A percentile compares a stretch with the other conserved stretches of the same genome.
phyloP scores from a whole-genome alignment of 768 basidiomycete species.

The Phallus indusiatus region DNA sequence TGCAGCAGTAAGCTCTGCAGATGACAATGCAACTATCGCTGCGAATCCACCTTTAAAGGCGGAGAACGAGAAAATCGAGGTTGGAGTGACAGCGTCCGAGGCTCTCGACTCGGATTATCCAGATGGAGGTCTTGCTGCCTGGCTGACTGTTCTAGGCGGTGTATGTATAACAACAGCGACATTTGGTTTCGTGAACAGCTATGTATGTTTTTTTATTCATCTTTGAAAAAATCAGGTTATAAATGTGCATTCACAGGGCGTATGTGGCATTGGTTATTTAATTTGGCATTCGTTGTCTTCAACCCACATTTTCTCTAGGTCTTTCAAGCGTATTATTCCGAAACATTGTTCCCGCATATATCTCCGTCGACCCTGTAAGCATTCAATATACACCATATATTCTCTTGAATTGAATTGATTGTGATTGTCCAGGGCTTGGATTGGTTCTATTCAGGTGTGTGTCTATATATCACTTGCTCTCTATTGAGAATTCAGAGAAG shows the following conservation, averaged over 20 bases:
- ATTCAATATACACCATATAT: background rate
- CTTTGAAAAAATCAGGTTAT: too few relatives aligned
- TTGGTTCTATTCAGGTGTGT: slow-evolving; percentile 62
- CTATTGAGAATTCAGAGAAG: background rate
- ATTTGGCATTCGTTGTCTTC: background rate
- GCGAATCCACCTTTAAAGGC: background rate
- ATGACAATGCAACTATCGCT: background rate
- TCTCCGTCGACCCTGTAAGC: slow-evolving; percentile 58
- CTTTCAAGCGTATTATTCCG: slow-evolving; percentile 67
- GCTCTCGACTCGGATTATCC: slow-evolving; percentile 21
- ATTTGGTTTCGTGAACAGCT: slow-evolving; percentile 55
- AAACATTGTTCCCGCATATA: slow-evolving; percentile 35
- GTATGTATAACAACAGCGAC: slow-evolving; percentile 29
- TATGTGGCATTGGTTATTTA: slow-evolving; percentile 24
- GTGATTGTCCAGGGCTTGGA: slow-evolving; percentile 53
- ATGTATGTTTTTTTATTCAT: background rate
- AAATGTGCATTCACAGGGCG: slow-evolving; percentile 47
- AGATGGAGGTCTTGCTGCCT: slow-evolving; percentile 36
- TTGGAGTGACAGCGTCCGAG: background rate
- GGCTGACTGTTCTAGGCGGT: slow-evolving; percentile 45
- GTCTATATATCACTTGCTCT: background rate
- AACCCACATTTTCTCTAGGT: slow-evolving; percentile 30
- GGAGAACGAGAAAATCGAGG: background rate
- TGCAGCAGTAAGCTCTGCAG: background rate
- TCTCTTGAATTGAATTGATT: background rate